Evolutionary conservation across 345 rosid species (phyloP).

Genomic region (Nephelium lappaceum): DNA sequence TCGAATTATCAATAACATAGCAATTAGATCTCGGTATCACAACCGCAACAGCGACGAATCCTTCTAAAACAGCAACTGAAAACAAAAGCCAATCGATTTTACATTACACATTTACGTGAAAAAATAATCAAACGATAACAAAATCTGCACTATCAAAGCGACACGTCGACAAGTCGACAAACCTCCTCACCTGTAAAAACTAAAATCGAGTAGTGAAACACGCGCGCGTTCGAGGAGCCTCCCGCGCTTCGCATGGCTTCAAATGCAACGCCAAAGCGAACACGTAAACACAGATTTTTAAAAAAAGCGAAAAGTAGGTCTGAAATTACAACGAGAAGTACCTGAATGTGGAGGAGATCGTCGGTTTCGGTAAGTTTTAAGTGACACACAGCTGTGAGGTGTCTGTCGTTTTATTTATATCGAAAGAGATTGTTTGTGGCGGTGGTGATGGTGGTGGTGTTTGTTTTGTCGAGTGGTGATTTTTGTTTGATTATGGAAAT

Average conservation of each 20-base stretch:
- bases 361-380: too few relatives aligned
- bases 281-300: not conserved
- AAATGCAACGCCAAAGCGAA: not conserved
- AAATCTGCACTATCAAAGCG: not conserved
- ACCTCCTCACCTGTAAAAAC: slow-evolving; percentile 35
- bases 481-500: not conserved
- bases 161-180: slow-evolving; percentile 1
- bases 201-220: slow-evolving; percentile 22
- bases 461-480: too few relatives aligned
- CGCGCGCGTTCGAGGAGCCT: slow-evolving; percentile 21
- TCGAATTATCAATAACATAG: slow-evolving; percentile 85
- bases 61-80: slow-evolving; percentile 51
- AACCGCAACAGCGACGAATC: slow-evolving; percentile 44
- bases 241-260: slow-evolving; percentile 36
- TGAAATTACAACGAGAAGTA: not conserved
- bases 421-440: too few relatives aligned
- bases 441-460: too few relatives aligned
- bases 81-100: slow-evolving; percentile 1
- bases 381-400: too few relatives aligned
- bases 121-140: not conserved
- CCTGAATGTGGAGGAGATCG: too few relatives aligned
- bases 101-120: not conserved
- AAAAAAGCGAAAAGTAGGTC: not conserved
- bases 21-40: slow-evolving; percentile 70
- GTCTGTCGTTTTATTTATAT: too few relatives aligned